These are phyloP conservation scores for Phycomyces blakesleeanus DNA, from an alignment of 192 early-diverging fungal genomes.

Conservation along the genomic window DNA sequence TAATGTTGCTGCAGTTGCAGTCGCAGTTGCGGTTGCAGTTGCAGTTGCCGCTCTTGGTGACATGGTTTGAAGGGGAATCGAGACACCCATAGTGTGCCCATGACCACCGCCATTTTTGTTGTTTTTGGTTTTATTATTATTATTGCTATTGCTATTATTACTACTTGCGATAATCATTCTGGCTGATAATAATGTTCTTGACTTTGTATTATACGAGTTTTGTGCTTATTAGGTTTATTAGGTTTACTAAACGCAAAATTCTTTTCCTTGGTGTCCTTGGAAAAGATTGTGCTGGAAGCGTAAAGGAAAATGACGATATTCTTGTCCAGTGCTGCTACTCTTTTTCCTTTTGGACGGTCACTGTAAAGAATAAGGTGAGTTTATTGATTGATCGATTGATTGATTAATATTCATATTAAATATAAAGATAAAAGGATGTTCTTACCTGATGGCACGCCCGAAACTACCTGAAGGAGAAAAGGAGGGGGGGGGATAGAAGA, in stretches of 20 bases:
- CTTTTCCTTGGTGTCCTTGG: constrained; percentile 39
- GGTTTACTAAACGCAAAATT: constrained; percentile 19
- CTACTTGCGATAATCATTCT: constrained; percentile 30
- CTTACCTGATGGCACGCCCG: constrained; percentile 15
- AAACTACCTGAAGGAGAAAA: constrained; percentile 7
- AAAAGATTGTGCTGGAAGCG: constrained; percentile 38
- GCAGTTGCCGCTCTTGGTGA: background rate
- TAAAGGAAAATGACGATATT: constrained; percentile 36
- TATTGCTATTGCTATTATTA: too few species aligned
- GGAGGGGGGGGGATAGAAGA: background rate
- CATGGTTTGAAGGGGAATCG: constrained; percentile 26
- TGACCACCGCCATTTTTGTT: too few species aligned
- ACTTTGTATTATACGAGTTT: background rate
- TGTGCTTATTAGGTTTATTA: constrained; percentile 3
- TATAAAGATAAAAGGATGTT: too few species aligned
- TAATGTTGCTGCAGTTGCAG: too few species aligned
- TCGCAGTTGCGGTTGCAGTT: too few species aligned
- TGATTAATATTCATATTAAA: constrained; percentile 7
- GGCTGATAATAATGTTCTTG: too few species aligned
- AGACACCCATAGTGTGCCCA: constrained; percentile 18
- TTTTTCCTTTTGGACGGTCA: constrained; percentile 25
- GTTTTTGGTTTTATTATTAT: too few species aligned
- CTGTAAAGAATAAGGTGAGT: background rate
- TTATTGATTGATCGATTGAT: too few species aligned
- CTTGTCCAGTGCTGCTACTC: constrained; percentile 40